phyloP scores from a whole-genome alignment of 306 rosid species.

The Casuarina cunninghamiana region DNA sequence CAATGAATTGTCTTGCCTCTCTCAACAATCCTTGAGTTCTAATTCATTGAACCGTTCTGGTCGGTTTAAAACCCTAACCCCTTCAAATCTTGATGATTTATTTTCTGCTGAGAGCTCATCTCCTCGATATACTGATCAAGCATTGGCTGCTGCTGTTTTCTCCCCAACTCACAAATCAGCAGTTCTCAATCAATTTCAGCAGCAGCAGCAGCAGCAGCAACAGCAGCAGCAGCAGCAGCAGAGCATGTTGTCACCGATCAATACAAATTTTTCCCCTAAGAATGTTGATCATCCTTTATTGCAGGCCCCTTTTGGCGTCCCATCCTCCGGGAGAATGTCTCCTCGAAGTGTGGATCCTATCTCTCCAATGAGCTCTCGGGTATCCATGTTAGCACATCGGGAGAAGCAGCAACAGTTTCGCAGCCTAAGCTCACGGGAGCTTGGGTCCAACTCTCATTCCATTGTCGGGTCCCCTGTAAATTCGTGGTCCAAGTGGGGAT shows the following conservation, averaged over 20 bases:
- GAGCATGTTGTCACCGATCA: constrained; percentile 75
- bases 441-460: constrained; percentile 63
- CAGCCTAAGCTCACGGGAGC: constrained; percentile 92
- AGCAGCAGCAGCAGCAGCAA: constrained; percentile 58
- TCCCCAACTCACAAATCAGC: constrained; percentile 94
- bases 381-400: constrained; percentile 75
- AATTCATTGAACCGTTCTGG: constrained; percentile 72
- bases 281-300: constrained; percentile 63
- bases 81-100: constrained; percentile 87
- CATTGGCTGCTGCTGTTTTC: constrained; percentile 65
- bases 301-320: constrained; percentile 75
- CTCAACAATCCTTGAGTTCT: constrained; percentile 65
- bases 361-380: constrained; percentile 73
- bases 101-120: constrained; percentile 86
- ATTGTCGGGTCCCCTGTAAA: constrained; percentile 48
- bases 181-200: constrained; percentile 83
- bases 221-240: constrained; percentile 80
- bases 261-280: constrained; percentile 71
- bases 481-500: constrained; percentile 91
- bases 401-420: constrained; percentile 91
- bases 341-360: constrained; percentile 82
- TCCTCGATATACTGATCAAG: constrained; percentile 76
- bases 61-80: constrained; percentile 65
- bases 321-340: constrained; percentile 83
- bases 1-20: constrained; percentile 64